Evolutionary conservation across 306 rosid genomes (phyloP), one percentile per base, ranked within the genome.

Genomic region (Medicago lupulina): DNA sequence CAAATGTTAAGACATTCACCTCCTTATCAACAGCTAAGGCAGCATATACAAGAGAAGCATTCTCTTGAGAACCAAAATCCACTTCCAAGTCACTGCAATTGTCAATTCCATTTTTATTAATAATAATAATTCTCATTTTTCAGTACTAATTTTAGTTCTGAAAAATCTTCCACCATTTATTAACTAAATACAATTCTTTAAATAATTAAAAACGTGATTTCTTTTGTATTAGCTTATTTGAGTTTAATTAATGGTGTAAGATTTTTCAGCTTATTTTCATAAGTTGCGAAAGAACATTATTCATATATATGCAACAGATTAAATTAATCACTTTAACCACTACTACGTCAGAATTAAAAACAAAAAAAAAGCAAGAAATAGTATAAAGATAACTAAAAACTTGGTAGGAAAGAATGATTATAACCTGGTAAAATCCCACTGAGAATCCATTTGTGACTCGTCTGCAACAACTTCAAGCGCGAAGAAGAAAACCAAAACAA

Each of bases 51-150:
- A 90, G 85, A 36, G 91, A 86, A 72, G 97, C 97, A 75, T 85
- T 77, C 81, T 89, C 84, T 67, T 90, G 88, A 2, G 88, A 90
- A 64, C 84, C 88, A 71, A 72, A 90, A 76, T 92, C 87, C 39
- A 95, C 90, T 84, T 95, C 97, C 75, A 95, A 67, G 84, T 89
- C 97, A 80, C 97, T 95, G 88, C 83, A 84, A 31, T 78, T 6
- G 75, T 13, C 41, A 72, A 72, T 57, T 76, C 21, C 12, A 44
- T 43, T 43, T 11, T 44, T 10, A 10, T 44, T 44, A 44, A 3
- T 17, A 23, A 23, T 23, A 64, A 68, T 9, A 49, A 13, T 68
- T 50, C 53, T 17, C 9, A 15, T 12, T 67, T 59, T 67, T 23
- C 8, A 15, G 6, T 9, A 51, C 21, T 68, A 76, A 44, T 18